Evolutionary conservation across 164 flowering plant genomes (phyloP).

Genomic region (Euptelea pleiosperma): DNA sequence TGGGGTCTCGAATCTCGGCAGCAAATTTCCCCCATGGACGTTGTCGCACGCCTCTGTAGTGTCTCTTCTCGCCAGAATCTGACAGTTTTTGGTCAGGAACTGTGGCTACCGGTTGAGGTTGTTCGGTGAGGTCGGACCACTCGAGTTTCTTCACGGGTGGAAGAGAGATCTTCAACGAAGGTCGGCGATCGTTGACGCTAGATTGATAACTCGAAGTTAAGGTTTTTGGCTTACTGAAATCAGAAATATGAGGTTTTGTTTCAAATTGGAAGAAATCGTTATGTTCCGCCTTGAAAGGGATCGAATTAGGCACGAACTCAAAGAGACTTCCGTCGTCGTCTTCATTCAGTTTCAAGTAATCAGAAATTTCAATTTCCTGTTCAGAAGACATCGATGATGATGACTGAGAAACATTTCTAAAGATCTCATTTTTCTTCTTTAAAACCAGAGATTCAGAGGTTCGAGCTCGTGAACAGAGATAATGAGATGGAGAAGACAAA

Average conservation of each 20-base stretch:
- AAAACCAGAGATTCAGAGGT: slow-evolving; percentile 3
- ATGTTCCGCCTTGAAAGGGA: background rate
- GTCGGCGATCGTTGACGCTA: slow-evolving; percentile 19
- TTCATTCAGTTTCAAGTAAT: slow-evolving; percentile 3
- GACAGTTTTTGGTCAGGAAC: slow-evolving; percentile 3
- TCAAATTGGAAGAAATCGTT: background rate
- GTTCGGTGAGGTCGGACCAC: background rate
- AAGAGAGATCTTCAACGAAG: slow-evolving; percentile 23
- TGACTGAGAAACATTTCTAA: background rate
- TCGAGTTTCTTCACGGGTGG: slow-evolving; percentile 18
- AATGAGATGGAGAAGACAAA: slow-evolving; percentile 1
- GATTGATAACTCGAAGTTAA: background rate
- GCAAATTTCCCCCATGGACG: slow-evolving; percentile 53
- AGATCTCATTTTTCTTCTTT: background rate
- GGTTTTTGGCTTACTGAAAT: background rate
- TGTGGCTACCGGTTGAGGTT: background rate
- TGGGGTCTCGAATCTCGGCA: slow-evolving; percentile 46
- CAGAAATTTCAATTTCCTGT: background rate
- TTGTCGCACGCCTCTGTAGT: slow-evolving; percentile 42
- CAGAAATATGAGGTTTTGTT: slow-evolving; percentile 1
- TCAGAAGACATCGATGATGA: background rate
- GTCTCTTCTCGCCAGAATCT: slow-evolving; percentile 18
- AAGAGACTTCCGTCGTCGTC: background rate
- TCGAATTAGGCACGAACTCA: background rate
- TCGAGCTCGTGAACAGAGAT: background rate